These are phyloP conservation scores for Boletus subparvulus DNA, from an alignment of 768 basidiomycete species.

Conservation along the genomic window DNA sequence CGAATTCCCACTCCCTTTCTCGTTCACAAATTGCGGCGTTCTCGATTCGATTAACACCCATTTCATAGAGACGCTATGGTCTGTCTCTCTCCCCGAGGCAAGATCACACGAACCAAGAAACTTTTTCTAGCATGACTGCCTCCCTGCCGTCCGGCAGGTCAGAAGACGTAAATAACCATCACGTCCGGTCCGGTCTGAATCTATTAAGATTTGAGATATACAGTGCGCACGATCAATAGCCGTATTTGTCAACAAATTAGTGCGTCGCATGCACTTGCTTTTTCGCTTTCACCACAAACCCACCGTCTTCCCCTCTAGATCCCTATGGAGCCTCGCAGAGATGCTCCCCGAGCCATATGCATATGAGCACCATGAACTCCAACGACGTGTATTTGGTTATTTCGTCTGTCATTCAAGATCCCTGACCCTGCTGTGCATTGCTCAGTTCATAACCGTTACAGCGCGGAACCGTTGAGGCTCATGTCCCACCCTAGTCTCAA, in stretches of 20 bases:
- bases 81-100: not conserved
- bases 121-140: slow-evolving; percentile 3
- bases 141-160: not conserved
- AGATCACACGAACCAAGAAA: not conserved
- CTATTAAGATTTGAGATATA: slow-evolving; percentile 6
- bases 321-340: not conserved
- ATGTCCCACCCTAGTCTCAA: not conserved
- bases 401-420: not conserved
- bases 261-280: not conserved
- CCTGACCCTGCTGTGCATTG: slow-evolving; percentile 4
- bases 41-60: slow-evolving; percentile 3
- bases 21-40: slow-evolving; percentile 9
- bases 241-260: slow-evolving; percentile 1
- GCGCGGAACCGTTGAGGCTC: not conserved
- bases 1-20: not conserved
- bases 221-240: not conserved
- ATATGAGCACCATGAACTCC: not conserved
- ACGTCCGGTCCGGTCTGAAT: not conserved
- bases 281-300: not conserved
- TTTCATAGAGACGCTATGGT: not conserved
- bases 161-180: slow-evolving; percentile 21
- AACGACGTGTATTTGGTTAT: not conserved
- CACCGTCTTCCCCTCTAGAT: not conserved
- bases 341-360: not conserved
- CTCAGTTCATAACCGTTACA: slow-evolving; percentile 13